phyloP scores from a whole-genome alignment of 2,329 filamentous ascomycete species.

The Didymella pomorum region DNA sequence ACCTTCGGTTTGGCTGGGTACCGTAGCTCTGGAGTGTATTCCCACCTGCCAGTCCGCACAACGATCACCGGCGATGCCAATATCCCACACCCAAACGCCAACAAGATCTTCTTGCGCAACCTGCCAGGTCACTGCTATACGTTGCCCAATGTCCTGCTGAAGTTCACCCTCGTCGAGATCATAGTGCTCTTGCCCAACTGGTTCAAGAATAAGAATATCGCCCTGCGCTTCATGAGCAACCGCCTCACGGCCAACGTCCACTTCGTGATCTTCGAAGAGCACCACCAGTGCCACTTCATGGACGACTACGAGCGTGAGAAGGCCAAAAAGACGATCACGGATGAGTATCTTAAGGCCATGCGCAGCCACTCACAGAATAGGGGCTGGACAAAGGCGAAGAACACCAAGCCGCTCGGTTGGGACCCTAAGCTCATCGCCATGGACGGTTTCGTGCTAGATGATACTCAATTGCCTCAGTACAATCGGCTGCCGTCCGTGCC shows the following conservation, averaged over 20 bases:
- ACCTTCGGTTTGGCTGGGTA: background rate
- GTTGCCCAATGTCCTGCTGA: slow-evolving; percentile 17
- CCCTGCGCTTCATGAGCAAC: slow-evolving; percentile 28
- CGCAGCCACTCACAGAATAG: slow-evolving; percentile 5
- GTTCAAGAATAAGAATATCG: slow-evolving; percentile 24
- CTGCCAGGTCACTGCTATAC: slow-evolving; percentile 22
- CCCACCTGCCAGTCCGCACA: slow-evolving; percentile 5
- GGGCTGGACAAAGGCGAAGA: slow-evolving; percentile 22
- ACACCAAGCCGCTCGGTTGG: slow-evolving; percentile 22
- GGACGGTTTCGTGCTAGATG: slow-evolving; percentile 21
- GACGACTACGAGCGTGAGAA: slow-evolving; percentile 12
- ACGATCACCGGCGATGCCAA: slow-evolving; percentile 19
- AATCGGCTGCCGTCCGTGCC: slow-evolving; percentile 15
- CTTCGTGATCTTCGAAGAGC: slow-evolving; percentile 25
- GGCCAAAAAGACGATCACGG: slow-evolving; percentile 22
- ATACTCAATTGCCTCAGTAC: background rate
- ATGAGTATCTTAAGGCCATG: slow-evolving; percentile 30
- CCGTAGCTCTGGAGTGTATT: slow-evolving; percentile 3
- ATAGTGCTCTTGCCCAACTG: slow-evolving; percentile 28
- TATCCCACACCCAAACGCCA: background rate
- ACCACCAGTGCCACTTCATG: slow-evolving; percentile 18
- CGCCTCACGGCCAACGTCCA: slow-evolving; percentile 24
- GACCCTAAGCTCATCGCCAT: slow-evolving; percentile 7
- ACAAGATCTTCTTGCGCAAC: slow-evolving; percentile 12
- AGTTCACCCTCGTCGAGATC: slow-evolving; percentile 31